A percentile compares a stretch with the other conserved stretches of the same genome.
Conservation (phyloP, 1,284 basidiomycete genomes). For the Hemileia vastatrix region DNA sequence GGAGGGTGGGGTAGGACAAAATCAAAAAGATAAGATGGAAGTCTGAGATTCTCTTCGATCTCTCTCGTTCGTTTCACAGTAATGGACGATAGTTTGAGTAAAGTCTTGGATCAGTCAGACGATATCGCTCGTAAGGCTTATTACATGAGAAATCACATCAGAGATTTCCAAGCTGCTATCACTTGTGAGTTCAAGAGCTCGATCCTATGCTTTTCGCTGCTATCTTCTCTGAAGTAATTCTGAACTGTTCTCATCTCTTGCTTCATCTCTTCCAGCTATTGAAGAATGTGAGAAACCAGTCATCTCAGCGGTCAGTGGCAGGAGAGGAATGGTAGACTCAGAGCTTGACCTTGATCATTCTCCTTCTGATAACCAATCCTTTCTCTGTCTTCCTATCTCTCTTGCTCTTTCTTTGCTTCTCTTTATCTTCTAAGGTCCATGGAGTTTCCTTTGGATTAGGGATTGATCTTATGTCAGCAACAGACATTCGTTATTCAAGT, state of each 20-base stretch:
- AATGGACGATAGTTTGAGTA: slow-evolving; percentile 22
- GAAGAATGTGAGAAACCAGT: slow-evolving; percentile 71
- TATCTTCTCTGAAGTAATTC: too few species aligned
- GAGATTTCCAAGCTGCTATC: slow-evolving; percentile 43
- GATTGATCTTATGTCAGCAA: slow-evolving; percentile 62
- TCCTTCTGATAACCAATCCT: too few species aligned
- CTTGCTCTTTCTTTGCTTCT: too few species aligned
- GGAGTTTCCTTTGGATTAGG: slow-evolving; percentile 67
- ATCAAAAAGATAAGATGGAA: too few species aligned
- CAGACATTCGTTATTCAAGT: slow-evolving; percentile 70
- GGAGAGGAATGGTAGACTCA: too few species aligned
- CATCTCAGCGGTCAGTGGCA: slow-evolving; percentile 69
- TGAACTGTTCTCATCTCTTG: too few species aligned
- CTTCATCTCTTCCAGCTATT: slow-evolving; percentile 48
- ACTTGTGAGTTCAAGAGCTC: too few species aligned
- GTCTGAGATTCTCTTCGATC: too few species aligned
- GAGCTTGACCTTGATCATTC: too few species aligned
- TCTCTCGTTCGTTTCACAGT: background rate
- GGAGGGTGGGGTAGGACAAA: background rate
- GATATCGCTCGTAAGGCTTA: slow-evolving; percentile 38
- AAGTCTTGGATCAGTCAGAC: slow-evolving; percentile 31
- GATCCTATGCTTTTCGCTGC: too few species aligned
- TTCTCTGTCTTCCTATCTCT: too few species aligned
- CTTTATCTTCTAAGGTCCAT: too few species aligned
- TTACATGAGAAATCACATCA: slow-evolving; percentile 32